Evolutionary conservation across 2,329 filamentous ascomycete genomes (phyloP).

Genomic region (Neurospora sp.): DNA sequence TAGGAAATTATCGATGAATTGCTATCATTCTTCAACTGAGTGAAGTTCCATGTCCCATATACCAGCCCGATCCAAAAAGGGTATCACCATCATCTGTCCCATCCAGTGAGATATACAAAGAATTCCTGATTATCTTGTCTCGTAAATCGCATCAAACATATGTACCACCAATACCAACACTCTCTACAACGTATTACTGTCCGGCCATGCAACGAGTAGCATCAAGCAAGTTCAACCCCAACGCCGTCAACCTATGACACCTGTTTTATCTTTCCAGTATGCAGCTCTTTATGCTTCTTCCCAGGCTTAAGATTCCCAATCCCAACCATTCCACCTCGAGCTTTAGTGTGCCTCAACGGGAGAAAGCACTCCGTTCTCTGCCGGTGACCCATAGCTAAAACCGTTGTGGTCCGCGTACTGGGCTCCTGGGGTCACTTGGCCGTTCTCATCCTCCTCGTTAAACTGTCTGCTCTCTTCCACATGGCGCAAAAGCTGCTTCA

Average conservation of each 20-base stretch:
- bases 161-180: background rate
- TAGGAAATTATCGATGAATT: background rate
- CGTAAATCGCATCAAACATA: background rate
- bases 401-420: background rate
- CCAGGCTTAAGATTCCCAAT: background rate
- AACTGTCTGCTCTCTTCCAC: slow-evolving; percentile 13
- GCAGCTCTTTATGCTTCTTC: background rate
- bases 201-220: background rate
- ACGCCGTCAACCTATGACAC: background rate
- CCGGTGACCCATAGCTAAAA: background rate
- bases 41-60: background rate
- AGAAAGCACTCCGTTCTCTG: background rate
- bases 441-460: background rate
- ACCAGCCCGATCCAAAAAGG: background rate
- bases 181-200: background rate
- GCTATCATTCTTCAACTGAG: background rate
- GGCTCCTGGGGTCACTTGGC: background rate
- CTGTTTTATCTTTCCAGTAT: background rate
- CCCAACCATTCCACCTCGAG: background rate
- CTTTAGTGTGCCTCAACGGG: background rate
- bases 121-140: background rate
- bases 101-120: background rate
- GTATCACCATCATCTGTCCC: background rate
- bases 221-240: background rate
- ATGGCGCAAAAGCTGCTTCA: slow-evolving; percentile 31